Conservation (phyloP, 495 filamentous ascomycete genomes). For the Xylaria acuta region DNA sequence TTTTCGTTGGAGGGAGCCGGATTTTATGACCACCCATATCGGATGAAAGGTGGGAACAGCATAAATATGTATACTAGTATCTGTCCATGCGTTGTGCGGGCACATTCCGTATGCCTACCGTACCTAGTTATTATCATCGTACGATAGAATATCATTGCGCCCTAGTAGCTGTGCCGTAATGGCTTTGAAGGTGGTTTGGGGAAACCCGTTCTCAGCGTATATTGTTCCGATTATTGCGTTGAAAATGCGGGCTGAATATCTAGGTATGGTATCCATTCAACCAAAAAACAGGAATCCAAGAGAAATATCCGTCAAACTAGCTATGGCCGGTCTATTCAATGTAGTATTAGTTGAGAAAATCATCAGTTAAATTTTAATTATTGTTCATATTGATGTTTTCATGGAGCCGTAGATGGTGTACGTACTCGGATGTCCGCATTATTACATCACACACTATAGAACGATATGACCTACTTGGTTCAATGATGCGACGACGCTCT, state of each 20-base stretch:
- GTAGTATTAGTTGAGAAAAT: background rate
- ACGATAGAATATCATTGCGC: background rate
- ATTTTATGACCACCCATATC: background rate
- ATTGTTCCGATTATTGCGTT: background rate
- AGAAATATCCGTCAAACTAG: background rate
- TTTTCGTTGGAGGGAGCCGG: background rate
- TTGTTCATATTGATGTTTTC: background rate
- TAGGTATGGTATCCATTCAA: background rate
- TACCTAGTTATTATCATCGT: background rate
- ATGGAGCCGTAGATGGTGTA: background rate
- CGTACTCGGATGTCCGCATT: background rate
- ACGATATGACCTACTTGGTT: background rate
- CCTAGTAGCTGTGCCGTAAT: background rate
- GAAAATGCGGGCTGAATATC: background rate
- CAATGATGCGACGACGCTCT: conserved; percentile 4
- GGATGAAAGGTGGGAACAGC: background rate
- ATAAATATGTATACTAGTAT: background rate
- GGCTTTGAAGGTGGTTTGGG: background rate
- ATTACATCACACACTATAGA: background rate
- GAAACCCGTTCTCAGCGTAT: background rate
- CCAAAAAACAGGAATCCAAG: background rate
- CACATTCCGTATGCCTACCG: background rate
- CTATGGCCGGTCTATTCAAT: background rate
- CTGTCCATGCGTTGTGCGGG: background rate
- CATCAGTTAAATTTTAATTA: background rate